phyloP scores from a whole-genome alignment of 257 asterid species.

The Datura wrightii region DNA sequence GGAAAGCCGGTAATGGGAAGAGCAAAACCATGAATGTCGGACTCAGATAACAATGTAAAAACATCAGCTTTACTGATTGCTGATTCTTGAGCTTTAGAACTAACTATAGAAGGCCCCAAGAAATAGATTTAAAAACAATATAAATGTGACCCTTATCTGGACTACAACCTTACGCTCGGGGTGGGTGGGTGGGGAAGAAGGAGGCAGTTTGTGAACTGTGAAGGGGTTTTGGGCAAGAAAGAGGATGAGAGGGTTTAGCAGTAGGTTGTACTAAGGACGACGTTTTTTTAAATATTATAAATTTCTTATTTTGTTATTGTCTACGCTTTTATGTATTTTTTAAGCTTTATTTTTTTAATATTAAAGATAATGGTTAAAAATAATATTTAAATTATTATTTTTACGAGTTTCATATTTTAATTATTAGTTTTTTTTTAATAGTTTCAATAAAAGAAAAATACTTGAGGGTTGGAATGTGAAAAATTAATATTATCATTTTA shows the following conservation, averaged over 20 bases:
- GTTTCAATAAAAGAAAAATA: no score
- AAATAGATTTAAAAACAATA: not conserved
- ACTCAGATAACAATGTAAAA: conserved; percentile 16
- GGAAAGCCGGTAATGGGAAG: not conserved
- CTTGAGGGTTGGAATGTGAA: no score
- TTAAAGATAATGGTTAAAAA: no score
- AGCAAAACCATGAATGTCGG: not conserved
- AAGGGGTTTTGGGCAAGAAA: conserved; percentile 19
- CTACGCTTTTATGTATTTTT: not conserved
- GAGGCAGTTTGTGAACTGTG: conserved; percentile 24
- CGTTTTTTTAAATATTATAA: not conserved
- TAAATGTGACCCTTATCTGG: not conserved
- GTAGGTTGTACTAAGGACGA: not conserved
- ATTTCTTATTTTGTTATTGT: not conserved
- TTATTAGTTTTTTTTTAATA: no score
- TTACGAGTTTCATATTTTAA: no score
- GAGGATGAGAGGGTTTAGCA: conserved; percentile 29
- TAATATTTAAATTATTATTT: no score
- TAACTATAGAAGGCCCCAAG: not conserved
- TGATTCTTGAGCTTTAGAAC: conserved; percentile 9
- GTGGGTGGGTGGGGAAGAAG: not conserved
- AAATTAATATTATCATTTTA: not conserved
- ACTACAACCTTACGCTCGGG: not conserved
- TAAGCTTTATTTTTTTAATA: not conserved
- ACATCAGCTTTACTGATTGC: not conserved